These are phyloP conservation scores for Ustilago vetiveriae DNA, from an alignment of 1,284 basidiomycete species.

Conservation along the genomic window DNA sequence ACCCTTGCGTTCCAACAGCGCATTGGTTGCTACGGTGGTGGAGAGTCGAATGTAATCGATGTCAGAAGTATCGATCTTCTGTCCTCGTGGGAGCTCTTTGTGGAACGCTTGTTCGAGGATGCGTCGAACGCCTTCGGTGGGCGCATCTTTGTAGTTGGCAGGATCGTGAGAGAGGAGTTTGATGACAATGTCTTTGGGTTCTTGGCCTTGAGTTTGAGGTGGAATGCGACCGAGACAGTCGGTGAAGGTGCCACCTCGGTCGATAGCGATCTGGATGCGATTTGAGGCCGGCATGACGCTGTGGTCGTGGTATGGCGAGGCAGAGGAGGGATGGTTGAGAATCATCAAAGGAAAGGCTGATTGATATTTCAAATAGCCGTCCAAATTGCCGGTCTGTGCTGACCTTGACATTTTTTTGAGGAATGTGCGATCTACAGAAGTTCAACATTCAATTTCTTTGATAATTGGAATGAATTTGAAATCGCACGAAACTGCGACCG, in stretches of 20 bases:
- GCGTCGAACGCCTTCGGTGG: conserved; percentile 91
- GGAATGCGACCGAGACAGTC: conserved; percentile 62
- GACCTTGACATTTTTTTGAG: too few species aligned
- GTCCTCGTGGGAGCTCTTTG: conserved; percentile 74
- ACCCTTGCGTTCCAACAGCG: conserved; percentile 91
- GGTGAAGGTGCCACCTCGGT: conserved; percentile 66
- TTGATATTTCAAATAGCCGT: too few species aligned
- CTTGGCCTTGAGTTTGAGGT: conserved; percentile 6
- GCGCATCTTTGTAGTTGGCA: conserved; percentile 90
- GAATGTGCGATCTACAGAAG: neutral
- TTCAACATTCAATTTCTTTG: neutral
- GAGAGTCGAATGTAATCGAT: conserved; percentile 92
- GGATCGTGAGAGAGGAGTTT: conserved; percentile 69
- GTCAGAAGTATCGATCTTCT: conserved; percentile 79
- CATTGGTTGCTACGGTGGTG: conserved; percentile 96
- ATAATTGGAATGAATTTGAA: neutral
- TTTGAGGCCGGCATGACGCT: neutral
- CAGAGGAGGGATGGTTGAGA: neutral
- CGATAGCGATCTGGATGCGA: conserved; percentile 58
- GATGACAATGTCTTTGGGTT: conserved; percentile 66
- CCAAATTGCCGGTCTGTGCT: conserved; percentile 11
- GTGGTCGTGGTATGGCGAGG: neutral
- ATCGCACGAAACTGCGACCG: conserved; percentile 5
- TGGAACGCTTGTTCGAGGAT: conserved; percentile 82
- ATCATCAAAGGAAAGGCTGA: too few species aligned